Evolutionary conservation across 768 basidiomycete species (phyloP).

Genomic region (Xerocomellus intermedius): DNA sequence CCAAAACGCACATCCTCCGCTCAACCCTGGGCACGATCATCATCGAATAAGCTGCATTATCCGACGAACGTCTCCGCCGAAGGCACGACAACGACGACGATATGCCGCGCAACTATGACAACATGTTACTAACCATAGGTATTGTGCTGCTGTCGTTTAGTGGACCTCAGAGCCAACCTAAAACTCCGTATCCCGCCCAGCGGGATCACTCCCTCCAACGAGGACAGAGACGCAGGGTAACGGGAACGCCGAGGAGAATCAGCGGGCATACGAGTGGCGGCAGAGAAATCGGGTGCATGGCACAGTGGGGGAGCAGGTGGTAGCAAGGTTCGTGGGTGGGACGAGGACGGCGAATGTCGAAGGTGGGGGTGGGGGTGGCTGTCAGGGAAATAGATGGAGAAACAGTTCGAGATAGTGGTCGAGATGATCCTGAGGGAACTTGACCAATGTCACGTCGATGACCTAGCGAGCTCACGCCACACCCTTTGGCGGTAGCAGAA

Average conservation of each 20-base stretch:
- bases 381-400: no score
- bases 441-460: no score
- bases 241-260: constrained; percentile 5
- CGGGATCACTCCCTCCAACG: constrained; percentile 47
- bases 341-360: constrained; percentile 5
- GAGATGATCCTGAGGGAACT: no score
- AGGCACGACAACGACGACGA: constrained; percentile 50
- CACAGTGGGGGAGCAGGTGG: constrained; percentile 77
- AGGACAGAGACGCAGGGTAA: no score
- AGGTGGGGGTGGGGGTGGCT: constrained; percentile 10
- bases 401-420: no score
- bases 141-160: background rate
- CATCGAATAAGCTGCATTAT: constrained; percentile 56
- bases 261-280: constrained; percentile 62
- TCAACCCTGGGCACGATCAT: constrained; percentile 62
- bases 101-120: constrained; percentile 54
- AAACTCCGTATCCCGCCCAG: constrained; percentile 61
- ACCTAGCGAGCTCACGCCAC: no score
- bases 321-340: constrained; percentile 69
- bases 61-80: constrained; percentile 43
- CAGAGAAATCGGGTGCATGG: constrained; percentile 81
- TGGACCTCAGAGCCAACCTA: constrained; percentile 66
- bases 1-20: constrained; percentile 77
- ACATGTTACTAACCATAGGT: constrained; percentile 22
- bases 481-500: no score